Percentiles rank a stretch among this genome's conserved stretches.
Conservation (phyloP, 129 eudicot genomes). For the Erigeron canadensis region DNA sequence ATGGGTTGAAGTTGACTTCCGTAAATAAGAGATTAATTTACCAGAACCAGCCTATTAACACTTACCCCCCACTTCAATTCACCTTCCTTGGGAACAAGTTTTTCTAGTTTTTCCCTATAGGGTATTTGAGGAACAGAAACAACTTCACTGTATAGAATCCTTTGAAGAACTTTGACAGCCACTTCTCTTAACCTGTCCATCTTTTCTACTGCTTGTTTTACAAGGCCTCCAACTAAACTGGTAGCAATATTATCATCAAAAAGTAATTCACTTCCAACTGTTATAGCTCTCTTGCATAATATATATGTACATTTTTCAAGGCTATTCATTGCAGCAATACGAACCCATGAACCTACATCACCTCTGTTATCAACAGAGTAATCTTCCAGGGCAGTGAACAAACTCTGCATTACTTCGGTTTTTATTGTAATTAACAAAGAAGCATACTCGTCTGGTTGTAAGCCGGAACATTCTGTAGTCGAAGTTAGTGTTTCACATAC, state of each 20-base stretch:
- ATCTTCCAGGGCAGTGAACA: conserved; percentile 85
- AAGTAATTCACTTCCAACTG: conserved; percentile 28
- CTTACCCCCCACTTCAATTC: conserved; percentile 86
- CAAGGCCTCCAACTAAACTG: conserved; percentile 66
- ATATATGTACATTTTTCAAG: conserved; percentile 83
- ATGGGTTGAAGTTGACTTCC: background rate
- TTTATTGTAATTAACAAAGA: conserved; percentile 54
- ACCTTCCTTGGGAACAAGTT: conserved; percentile 47
- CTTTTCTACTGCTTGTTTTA: conserved; percentile 94
- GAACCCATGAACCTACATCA: conserved; percentile 99
- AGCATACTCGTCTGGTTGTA: conserved; percentile 35
- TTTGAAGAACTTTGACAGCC: conserved; percentile 83
- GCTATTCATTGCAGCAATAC: conserved; percentile 91
- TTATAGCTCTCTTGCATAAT: conserved; percentile 53
- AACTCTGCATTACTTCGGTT: conserved; percentile 73
- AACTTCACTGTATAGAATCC: conserved; percentile 58
- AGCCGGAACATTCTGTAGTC: conserved; percentile 31
- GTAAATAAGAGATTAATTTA: background rate
- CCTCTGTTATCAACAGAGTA: conserved; percentile 97
- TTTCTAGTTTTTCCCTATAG: conserved; percentile 53
- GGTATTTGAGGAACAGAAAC: conserved; percentile 71
- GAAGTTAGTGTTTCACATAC: conserved; percentile 76
- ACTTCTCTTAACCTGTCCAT: conserved; percentile 88
- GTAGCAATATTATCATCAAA: conserved; percentile 71
- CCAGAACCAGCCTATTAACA: conserved; percentile 8